Evolutionary conservation across 345 rosid species (phyloP), one percentile per base, ranked within the genome.

Genomic region (Ceriops zippeliana): DNA sequence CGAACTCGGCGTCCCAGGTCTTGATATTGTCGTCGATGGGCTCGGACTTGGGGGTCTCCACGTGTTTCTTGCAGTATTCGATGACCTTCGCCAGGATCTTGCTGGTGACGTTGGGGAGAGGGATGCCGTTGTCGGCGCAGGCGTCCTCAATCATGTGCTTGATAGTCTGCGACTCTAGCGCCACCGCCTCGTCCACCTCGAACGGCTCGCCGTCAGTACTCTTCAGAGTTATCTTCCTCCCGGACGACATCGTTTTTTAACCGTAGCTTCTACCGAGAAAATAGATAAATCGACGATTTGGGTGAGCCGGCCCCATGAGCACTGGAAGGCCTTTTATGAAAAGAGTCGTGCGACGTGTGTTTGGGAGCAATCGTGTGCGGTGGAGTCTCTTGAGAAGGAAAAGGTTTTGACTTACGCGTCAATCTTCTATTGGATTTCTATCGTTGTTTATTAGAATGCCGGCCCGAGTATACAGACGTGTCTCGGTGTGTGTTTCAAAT

Each of bases 41-140:
- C 1, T 59, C 61, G 4, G 66, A 31, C 35, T 73, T 47, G 31
- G 66, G 27, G 7, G 63, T 0, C 58, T 68, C 76, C 21, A 77
- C 76, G 67, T 77, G 80, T 60, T 68, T 77, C 70, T 77, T 72
- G 64, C 80, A 77, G 63, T 72, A 77, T 67, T 77, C 80, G 37
- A 77, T 73, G 20, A 77, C 76, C 62, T 72, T 77, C 11, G 73
- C 68, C 56, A 77, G 49, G 67, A 72, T 73, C 73, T 72, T 64
- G 66, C 80, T 60, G 10, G 73, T 77, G 6, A 77, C 73, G 65
- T 68, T 77, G 11, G 76, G 73, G 7, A 77, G 52, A 10, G 76
- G 73, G 46, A 77, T 77, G 3, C 66, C 73, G 60, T 31, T 58
- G 20, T 72, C 73, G 17, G 80, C 69, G 65, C 78, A 69, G 26